Evolutionary conservation across 345 rosid species (phyloP).

Genomic region (Eucalyptus camaldulensis): DNA sequence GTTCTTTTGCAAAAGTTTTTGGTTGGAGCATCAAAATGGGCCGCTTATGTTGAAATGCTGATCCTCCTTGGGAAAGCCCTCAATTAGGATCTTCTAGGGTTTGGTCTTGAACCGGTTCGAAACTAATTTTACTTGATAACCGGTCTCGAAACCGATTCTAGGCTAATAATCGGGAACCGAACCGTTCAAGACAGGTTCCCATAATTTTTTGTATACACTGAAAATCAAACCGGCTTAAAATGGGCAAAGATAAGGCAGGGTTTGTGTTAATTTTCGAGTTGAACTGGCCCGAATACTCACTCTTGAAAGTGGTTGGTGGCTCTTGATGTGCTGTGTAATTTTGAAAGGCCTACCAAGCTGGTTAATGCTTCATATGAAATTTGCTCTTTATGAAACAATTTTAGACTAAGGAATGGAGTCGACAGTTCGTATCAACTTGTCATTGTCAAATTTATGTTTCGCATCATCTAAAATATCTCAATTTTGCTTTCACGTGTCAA

Average conservation of each 20-base stretch:
- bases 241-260: not conserved
- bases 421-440: not conserved
- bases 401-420: not conserved
- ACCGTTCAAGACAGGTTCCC: not conserved
- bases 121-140: not conserved
- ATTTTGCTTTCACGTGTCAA: not conserved
- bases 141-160: not conserved
- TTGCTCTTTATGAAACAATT: not conserved
- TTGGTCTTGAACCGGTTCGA: not conserved
- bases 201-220: not conserved
- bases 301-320: not conserved
- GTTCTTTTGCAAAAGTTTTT: not conserved
- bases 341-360: not conserved
- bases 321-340: not conserved
- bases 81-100: not conserved
- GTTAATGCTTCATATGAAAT: not conserved
- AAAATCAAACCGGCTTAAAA: not conserved
- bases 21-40: not conserved
- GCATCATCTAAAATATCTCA: accelerated
- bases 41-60: not conserved
- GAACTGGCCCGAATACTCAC: not conserved
- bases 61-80: not conserved
- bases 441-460: not conserved
- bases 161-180: not conserved
- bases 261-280: not conserved